phyloP scores from a whole-genome alignment of 768 basidiomycete genomes.

The Gloeostereum incarnatum region DNA sequence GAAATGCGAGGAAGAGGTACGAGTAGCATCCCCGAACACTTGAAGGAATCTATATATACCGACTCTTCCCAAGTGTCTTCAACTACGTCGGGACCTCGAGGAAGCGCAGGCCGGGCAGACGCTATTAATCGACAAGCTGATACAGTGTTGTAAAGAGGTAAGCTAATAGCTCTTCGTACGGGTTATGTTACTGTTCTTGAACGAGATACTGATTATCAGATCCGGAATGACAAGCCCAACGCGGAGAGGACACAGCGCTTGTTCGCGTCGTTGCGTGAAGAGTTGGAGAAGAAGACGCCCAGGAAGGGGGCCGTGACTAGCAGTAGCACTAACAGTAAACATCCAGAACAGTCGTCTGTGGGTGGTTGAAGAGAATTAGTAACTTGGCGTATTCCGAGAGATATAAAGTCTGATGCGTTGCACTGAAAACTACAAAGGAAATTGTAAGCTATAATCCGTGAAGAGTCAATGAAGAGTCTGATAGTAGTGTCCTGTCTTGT shows the following conservation, averaged over 20 bases:
- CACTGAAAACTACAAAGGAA: conserved; percentile 4
- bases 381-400: neutral
- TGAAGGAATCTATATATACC: conserved; percentile 3
- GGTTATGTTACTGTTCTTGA: conserved; percentile 5
- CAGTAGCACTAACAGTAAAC: conserved; percentile 7
- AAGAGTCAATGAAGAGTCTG: too few species aligned
- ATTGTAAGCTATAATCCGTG: conserved; percentile 4
- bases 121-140: conserved; percentile 74
- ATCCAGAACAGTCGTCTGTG: conserved; percentile 13
- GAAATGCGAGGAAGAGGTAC: conserved; percentile 68
- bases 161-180: conserved; percentile 15
- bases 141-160: conserved; percentile 84
- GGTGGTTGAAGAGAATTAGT: conserved; percentile 26
- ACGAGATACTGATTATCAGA: conserved; percentile 11
- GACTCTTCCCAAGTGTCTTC: conserved; percentile 38
- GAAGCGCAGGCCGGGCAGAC: conserved; percentile 74
- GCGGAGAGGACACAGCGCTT: conserved; percentile 77
- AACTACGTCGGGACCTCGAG: conserved; percentile 69
- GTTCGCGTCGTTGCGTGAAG: conserved; percentile 75
- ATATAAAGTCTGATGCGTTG: too few species aligned
- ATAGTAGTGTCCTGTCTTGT: too few species aligned
- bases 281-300: conserved; percentile 64
- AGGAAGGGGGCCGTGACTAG: conserved; percentile 15
- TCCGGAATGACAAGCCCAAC: conserved; percentile 46
- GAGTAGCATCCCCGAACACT: conserved; percentile 12